These are phyloP conservation scores for Dionaea muscipula DNA, from an alignment of 179 eudicot species.

Conservation along the genomic window DNA sequence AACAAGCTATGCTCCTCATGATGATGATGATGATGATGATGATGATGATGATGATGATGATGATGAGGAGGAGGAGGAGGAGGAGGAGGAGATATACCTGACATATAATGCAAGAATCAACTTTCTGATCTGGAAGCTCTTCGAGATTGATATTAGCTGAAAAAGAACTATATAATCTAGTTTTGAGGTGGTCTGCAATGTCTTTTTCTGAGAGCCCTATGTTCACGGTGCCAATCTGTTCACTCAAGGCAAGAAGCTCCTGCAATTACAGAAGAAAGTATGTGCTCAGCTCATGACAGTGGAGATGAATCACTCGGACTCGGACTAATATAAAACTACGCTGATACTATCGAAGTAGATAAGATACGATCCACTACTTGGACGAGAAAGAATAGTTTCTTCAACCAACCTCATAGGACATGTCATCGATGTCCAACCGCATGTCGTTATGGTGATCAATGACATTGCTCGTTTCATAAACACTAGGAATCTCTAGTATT, in stretches of 20 bases:
- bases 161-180: constrained; percentile 29
- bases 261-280: constrained; percentile 18
- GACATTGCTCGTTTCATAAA: constrained; percentile 47
- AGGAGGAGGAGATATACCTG: constrained; percentile 32
- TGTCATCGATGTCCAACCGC: constrained; percentile 87
- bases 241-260: constrained; percentile 97
- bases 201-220: constrained; percentile 68
- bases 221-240: constrained; percentile 64
- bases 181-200: constrained; percentile 42
- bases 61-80: not conserved
- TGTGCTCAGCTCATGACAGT: not conserved
- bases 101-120: constrained; percentile 73
- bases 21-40: no score
- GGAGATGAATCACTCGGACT: not conserved
- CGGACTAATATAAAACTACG: not conserved
- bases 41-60: no score
- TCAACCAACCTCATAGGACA: constrained; percentile 82
- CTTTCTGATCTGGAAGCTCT: constrained; percentile 38
- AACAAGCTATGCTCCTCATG: no score
- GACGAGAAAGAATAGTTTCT: not conserved
- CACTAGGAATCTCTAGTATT: constrained; percentile 55
- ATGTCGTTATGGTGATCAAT: constrained; percentile 72
- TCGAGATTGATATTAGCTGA: constrained; percentile 31
- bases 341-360: no score
- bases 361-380: no score